These are phyloP conservation scores for Magnolia sinica DNA, from an alignment of 164 flowering plant genomes.

Conservation along the genomic window DNA sequence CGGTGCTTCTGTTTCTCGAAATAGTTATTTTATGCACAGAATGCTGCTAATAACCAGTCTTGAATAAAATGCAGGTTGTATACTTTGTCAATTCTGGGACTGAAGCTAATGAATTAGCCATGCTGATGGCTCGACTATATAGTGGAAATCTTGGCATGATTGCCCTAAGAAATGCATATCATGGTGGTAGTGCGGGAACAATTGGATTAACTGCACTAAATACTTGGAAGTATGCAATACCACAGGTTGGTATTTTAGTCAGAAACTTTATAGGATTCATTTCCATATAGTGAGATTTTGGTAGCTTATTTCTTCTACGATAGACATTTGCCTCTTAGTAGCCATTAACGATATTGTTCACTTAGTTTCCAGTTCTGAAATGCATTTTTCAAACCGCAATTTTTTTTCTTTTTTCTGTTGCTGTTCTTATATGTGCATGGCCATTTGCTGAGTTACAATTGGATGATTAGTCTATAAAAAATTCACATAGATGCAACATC, in stretches of 20 bases:
- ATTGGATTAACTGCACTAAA: slow-evolving; percentile 86
- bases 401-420: no score
- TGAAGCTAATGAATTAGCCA: slow-evolving; percentile 97
- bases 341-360: background rate
- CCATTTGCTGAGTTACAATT: background rate
- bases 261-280: background rate
- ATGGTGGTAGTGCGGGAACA: slow-evolving; percentile 87
- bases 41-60: background rate
- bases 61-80: slow-evolving; percentile 59
- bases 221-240: slow-evolving; percentile 95
- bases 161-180: slow-evolving; percentile 96
- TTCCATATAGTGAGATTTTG: background rate
- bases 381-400: background rate
- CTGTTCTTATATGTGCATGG: background rate
- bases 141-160: slow-evolving; percentile 85
- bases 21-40: background rate
- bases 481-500: background rate
- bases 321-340: background rate
- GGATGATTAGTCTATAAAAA: no score
- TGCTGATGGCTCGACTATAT: slow-evolving; percentile 93
- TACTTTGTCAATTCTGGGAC: slow-evolving; percentile 94
- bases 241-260: slow-evolving; percentile 59
- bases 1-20: background rate
- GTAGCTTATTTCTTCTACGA: background rate
- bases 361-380: background rate